A percentile compares a stretch with the other conserved stretches of the same genome.
These are phyloP conservation scores for Casuarina cunninghamiana DNA, from an alignment of 306 rosid genomes.

Conservation along the genomic window DNA sequence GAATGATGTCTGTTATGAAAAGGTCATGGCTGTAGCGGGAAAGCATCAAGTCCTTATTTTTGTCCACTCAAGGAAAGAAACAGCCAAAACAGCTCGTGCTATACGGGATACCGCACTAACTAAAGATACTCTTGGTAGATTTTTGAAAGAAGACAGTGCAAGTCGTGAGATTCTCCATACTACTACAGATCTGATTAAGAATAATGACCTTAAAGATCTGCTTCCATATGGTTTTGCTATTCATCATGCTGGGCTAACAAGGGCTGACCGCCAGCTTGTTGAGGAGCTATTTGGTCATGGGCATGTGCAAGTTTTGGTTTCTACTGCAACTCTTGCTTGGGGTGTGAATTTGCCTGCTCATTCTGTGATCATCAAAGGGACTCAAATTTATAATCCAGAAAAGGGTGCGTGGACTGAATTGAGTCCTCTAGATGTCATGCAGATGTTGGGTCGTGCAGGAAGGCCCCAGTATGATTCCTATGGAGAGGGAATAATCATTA, in stretches of 20 bases:
- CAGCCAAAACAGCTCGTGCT: conserved; percentile 97
- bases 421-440: too few species aligned
- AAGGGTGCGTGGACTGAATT: conserved; percentile 95
- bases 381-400: conserved; percentile 89
- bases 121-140: conserved; percentile 51
- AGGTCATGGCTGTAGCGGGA: too few species aligned
- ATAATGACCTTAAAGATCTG: too few species aligned
- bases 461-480: conserved; percentile 59
- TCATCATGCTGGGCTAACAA: conserved; percentile 1
- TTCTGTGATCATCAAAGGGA: conserved; percentile 55
- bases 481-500: conserved; percentile 90
- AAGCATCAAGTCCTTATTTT: too few species aligned
- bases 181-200: too few species aligned
- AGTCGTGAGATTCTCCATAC: too few species aligned
- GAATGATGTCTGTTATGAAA: conserved; percentile 40
- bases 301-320: conserved; percentile 37
- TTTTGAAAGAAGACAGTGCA: too few species aligned
- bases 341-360: too few species aligned
- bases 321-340: too few species aligned
- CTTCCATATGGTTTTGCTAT: too few species aligned
- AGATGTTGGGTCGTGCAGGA: too few species aligned
- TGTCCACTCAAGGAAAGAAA: conserved; percentile 59
- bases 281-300: conserved; percentile 96
- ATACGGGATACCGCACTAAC: conserved; percentile 93
- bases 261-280: conserved; percentile 91